phyloP scores from a whole-genome alignment of 2,329 filamentous ascomycete genomes.

The Colletotrichum tropicale region DNA sequence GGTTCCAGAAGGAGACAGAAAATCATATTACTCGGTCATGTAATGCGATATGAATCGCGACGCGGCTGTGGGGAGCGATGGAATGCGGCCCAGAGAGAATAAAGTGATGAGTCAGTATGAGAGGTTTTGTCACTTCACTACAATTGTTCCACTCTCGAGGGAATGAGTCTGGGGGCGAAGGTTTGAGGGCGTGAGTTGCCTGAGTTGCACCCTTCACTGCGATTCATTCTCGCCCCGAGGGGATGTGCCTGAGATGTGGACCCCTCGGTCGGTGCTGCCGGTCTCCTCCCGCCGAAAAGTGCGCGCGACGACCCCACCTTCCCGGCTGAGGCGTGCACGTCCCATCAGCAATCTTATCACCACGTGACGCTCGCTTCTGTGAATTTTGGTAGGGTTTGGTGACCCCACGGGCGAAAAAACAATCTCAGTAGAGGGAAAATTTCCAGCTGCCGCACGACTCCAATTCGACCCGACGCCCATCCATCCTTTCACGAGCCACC shows the following conservation, averaged over 20 bases:
- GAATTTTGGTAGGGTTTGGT: slow-evolving; percentile 16
- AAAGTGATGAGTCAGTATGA: too few species aligned
- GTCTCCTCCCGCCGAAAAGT: background rate
- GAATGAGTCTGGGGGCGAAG: too few species aligned
- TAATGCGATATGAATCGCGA: too few species aligned
- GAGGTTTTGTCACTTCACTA: too few species aligned
- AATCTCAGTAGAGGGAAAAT: slow-evolving; percentile 19
- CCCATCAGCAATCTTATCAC: background rate
- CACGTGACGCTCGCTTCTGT: slow-evolving; percentile 20
- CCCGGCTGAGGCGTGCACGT: background rate
- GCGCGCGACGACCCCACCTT: background rate
- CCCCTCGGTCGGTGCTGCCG: background rate
- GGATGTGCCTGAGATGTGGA: background rate
- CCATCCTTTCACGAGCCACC: slow-evolving; percentile 20
- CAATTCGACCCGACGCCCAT: slow-evolving; percentile 18
- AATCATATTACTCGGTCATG: too few species aligned
- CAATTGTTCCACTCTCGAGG: too few species aligned
- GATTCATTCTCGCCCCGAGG: background rate
- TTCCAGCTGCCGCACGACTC: slow-evolving; percentile 13
- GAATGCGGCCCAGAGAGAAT: too few species aligned
- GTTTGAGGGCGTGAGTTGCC: too few species aligned
- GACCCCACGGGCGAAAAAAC: slow-evolving; percentile 18
- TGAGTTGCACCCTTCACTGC: too few species aligned
- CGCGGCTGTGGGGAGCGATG: too few species aligned
- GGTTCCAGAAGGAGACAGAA: too few species aligned